Percentiles rank a stretch among this genome's conserved stretches.
These are phyloP conservation scores for Spiraea crenata DNA, from an alignment of 331 rosid species.

Conservation along the genomic window DNA sequence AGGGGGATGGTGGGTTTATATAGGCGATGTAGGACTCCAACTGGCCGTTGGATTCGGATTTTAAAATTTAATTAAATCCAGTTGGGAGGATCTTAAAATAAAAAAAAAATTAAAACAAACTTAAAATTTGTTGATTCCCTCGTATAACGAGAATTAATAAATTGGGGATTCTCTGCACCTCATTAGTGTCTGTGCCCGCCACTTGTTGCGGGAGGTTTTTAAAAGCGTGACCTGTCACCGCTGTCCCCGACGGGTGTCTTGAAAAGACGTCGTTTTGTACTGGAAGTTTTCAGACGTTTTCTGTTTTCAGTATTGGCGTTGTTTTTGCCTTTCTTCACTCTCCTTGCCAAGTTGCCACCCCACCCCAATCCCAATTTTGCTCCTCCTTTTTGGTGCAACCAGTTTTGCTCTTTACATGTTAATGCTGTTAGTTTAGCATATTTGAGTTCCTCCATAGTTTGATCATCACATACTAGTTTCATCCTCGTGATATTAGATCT, in stretches of 20 bases:
- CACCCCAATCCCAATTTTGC: too few species aligned
- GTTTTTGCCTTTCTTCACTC: too few species aligned
- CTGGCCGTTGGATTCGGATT: not conserved
- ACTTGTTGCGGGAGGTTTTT: conserved; percentile 9
- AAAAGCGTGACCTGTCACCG: not conserved
- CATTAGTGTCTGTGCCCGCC: conserved; percentile 7
- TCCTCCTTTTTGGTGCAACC: too few species aligned
- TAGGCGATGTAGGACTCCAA: conserved; percentile 51
- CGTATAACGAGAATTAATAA: not conserved
- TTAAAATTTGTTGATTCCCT: not conserved
- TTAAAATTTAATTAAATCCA: not conserved
- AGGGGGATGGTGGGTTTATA: conserved; percentile 18
- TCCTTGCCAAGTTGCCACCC: too few species aligned
- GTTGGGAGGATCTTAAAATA: not conserved
- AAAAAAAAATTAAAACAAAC: not conserved
- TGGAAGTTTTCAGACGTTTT: not conserved
- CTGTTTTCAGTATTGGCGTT: too few species aligned
- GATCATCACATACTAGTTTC: too few species aligned
- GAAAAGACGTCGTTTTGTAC: not conserved
- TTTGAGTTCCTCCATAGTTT: too few species aligned
- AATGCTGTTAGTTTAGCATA: too few species aligned
- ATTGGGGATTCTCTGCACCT: not conserved
- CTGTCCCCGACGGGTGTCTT: not conserved
- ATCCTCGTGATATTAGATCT: too few species aligned
- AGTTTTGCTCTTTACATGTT: too few species aligned